phyloP scores from a whole-genome alignment of 352 stramenopile genomes.

The Pythium utonaiense region DNA sequence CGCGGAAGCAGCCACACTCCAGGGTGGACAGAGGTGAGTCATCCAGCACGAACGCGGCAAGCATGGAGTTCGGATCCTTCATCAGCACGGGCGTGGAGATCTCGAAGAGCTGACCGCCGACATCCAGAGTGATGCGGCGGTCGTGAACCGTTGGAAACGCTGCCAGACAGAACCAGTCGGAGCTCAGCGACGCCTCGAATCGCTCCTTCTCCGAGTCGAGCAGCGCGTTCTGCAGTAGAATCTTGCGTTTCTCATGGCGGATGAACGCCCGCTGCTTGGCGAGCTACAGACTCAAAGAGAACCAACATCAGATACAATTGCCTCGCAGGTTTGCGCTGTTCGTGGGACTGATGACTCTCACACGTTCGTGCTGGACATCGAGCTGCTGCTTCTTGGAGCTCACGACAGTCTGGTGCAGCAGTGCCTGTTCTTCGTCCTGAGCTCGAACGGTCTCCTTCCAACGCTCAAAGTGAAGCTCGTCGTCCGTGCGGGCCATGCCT shows the following conservation, averaged over 20 bases:
- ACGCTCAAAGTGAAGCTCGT: constrained; percentile 26
- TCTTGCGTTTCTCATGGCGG: constrained; percentile 70
- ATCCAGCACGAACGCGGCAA: constrained; percentile 60
- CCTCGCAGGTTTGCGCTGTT: too few relatives aligned
- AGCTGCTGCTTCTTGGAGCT: constrained; percentile 62
- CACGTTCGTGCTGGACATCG: constrained; percentile 54
- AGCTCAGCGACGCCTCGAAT: constrained; percentile 60
- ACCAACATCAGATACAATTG: too few relatives aligned
- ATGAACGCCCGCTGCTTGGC: constrained; percentile 78
- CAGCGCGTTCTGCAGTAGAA: constrained; percentile 69
- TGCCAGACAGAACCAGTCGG: constrained; percentile 70
- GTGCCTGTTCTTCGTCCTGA: constrained; percentile 60
- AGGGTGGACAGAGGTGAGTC: constrained; percentile 53
- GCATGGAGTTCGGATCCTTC: constrained; percentile 57
- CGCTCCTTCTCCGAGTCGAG: constrained; percentile 71
- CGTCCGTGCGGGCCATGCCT: constrained; percentile 10
- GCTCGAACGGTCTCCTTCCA: constrained; percentile 36
- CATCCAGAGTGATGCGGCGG: constrained; percentile 53
- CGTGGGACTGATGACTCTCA: too few relatives aligned
- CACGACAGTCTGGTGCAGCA: constrained; percentile 70
- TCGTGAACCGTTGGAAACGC: constrained; percentile 47
- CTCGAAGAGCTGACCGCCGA: constrained; percentile 74
- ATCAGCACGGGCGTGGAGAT: constrained; percentile 41
- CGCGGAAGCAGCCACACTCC: constrained; percentile 68
- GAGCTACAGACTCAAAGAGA: constrained; percentile 36